Evolutionary conservation across 805 yeast genomes (phyloP), one percentile per base, ranked within the genome.

Genomic region (Zygoascus bituminiphila): DNA sequence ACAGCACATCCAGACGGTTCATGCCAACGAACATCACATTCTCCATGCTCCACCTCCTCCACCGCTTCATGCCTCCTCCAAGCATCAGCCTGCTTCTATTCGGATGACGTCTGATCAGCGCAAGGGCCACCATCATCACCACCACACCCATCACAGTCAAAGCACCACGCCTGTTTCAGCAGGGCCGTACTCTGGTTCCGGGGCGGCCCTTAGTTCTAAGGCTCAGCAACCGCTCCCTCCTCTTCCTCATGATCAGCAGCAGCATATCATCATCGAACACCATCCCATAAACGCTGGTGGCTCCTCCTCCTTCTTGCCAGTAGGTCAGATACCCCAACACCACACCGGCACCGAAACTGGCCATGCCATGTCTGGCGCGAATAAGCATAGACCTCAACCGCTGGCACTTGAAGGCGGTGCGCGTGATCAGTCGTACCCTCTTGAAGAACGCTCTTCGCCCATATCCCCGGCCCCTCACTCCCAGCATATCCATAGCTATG

Each of bases 1-100:
- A 51, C 97, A 89, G 67, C 97, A 88, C 67, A 83, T 84, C 51
- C 94, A 88, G 61, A 84, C 96, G 0, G 88, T 83, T 5, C 88
- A 83, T 55, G 79, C 81, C 40, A 71, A 70, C 54, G 78, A 76
- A 53, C 62, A 60, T 36, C 66, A 60, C 53, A 47, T 58, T n/a
- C 33, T 57, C 44, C 57, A 51, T 46, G 53, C 59, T 9, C 54
- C 53, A 2, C 53, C 54, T 2, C 57, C 57, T 10, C 52, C 55
- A 7, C 52, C 54, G 8, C 40, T 39, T 24, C 25, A 12, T n/a
- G 9, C 26, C 4, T 14, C 21, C 4, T n/a, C 15, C 3, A 39
- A 39, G 15, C 26, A 22, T 9, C 42, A 39, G 24, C 47, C 49
- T 25, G 24, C 51, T 47, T 42, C 53, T 5, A 37, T 38, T 26